Conservation (phyloP, 345 rosid species). For the Dipteronia sinensis region DNA sequence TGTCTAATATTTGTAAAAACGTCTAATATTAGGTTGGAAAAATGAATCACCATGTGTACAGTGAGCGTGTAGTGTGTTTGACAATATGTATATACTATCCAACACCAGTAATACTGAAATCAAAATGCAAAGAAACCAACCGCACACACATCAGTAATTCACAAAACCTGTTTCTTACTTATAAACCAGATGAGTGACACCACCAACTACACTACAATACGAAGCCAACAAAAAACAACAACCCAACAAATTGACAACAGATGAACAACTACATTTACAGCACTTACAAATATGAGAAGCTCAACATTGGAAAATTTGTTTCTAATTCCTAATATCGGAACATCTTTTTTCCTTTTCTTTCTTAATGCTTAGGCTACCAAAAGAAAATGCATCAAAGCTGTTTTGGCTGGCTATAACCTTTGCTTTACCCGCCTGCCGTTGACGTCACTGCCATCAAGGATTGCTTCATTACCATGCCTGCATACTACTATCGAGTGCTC, state of each 20-base stretch:
- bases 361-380: slow-evolving; percentile 20
- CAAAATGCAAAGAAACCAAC: neutral
- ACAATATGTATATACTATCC: neutral
- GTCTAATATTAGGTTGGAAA: too few species aligned
- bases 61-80: neutral
- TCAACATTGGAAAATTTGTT: slow-evolving; percentile 19
- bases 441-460: slow-evolving; percentile 53
- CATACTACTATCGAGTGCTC: slow-evolving; percentile 45
- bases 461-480: slow-evolving; percentile 44
- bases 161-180: neutral
- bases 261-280: slow-evolving; percentile 37
- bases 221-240: slow-evolving; percentile 11
- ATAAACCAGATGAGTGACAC: neutral
- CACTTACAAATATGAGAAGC: slow-evolving; percentile 24
- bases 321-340: slow-evolving; percentile 32
- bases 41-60: neutral
- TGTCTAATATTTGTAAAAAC: too few species aligned
- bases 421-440: slow-evolving; percentile 71
- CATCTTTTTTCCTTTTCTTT: neutral
- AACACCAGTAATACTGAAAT: neutral
- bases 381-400: slow-evolving; percentile 11
- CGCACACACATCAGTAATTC: neutral
- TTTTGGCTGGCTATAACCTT: slow-evolving; percentile 34
- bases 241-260: slow-evolving; percentile 17
- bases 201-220: neutral